These are phyloP conservation scores for Solanum etuberosum DNA, from an alignment of 257 asterid genomes.

Conservation along the genomic window DNA sequence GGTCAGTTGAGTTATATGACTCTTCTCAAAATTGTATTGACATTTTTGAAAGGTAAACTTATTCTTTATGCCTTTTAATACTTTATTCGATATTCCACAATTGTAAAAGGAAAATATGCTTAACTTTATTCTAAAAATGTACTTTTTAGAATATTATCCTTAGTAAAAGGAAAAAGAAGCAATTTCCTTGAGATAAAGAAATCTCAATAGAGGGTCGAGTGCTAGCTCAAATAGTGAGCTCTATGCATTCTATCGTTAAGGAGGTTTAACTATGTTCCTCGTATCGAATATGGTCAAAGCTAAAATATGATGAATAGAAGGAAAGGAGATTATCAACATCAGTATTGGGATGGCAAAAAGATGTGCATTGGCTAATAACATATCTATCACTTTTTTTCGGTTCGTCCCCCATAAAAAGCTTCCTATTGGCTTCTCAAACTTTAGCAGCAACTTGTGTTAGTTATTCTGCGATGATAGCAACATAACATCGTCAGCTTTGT, in stretches of 20 bases:
- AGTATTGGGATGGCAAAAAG: too few species aligned
- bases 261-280: neutral
- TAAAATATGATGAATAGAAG: neutral
- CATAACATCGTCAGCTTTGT: neutral
- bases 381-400: accelerated
- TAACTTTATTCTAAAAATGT: neutral
- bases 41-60: neutral
- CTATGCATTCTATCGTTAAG: neutral
- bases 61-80: neutral
- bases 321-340: too few species aligned
- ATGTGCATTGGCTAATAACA: neutral
- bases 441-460: neutral
- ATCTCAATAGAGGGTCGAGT: neutral
- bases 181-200: neutral
- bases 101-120: neutral
- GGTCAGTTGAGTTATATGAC: neutral
- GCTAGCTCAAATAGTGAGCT: neutral
- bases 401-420: neutral
- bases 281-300: neutral
- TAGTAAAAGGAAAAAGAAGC: neutral
- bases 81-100: neutral
- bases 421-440: neutral
- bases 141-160: neutral
- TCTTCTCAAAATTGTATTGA: neutral
- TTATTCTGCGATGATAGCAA: neutral